Percentiles rank a stretch among this genome's conserved stretches.
Evolutionary conservation across 129 eudicot species (phyloP).

Genomic region (Escallonia herrerae): DNA sequence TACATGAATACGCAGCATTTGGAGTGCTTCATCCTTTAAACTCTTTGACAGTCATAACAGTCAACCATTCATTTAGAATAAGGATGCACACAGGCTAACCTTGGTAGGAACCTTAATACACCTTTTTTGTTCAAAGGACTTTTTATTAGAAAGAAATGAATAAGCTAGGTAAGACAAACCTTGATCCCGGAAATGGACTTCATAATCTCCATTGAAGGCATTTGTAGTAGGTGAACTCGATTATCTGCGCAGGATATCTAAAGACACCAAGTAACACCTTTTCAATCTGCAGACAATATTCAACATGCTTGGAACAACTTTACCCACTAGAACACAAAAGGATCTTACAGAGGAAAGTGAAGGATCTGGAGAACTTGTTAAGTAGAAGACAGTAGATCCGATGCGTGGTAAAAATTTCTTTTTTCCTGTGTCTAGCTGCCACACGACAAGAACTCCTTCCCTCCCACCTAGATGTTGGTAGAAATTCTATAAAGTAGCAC

Average conservation of each 20-base stretch:
- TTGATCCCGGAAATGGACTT: conserved; percentile 84
- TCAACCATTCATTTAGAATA: neutral
- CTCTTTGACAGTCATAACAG: neutral
- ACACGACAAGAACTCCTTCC: conserved; percentile 91
- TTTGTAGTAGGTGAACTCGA: conserved; percentile 60
- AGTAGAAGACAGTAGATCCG: conserved; percentile 71
- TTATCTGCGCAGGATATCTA: conserved; percentile 98
- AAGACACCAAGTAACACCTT: conserved; percentile 17
- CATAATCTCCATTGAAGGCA: conserved; percentile 80
- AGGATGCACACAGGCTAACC: neutral
- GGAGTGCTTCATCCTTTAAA: neutral
- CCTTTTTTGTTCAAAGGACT: too few relatives aligned
- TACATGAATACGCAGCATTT: too few relatives aligned
- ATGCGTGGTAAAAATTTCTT: conserved; percentile 75
- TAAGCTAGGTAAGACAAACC: conserved; percentile 32
- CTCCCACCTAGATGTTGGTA: conserved; percentile 54
- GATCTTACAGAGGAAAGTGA: conserved; percentile 61
- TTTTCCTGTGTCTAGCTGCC: conserved; percentile 97
- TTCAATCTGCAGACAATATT: conserved; percentile 6
- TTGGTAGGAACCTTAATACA: neutral
- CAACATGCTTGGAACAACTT: neutral
- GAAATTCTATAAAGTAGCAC: neutral
- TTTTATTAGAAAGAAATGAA: conserved; percentile 5
- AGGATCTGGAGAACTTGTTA: conserved; percentile 60
- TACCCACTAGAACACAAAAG: neutral